These are phyloP conservation scores for Myriosclerotinia curreyana DNA, from an alignment of 2,329 filamentous ascomycete species.

Conservation along the genomic window DNA sequence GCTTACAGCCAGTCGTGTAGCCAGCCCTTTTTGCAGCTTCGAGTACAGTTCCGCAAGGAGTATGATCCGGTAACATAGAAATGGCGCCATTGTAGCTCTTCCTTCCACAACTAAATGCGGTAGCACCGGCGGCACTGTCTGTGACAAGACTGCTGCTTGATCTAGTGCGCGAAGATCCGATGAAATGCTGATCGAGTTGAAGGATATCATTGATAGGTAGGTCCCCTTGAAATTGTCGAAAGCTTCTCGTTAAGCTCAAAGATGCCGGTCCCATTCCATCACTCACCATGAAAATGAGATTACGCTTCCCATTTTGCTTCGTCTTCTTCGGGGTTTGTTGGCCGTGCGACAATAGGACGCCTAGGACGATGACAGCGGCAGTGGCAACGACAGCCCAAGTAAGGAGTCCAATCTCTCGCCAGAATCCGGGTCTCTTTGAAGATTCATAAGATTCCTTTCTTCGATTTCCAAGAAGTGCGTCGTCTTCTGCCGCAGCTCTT, in stretches of 20 bases:
- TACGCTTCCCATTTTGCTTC: conserved; percentile 66
- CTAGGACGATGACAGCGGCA: conserved; percentile 71
- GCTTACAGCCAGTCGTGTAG: conserved; percentile 70
- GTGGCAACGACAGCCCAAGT: conserved; percentile 81
- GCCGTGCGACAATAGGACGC: conserved; percentile 73
- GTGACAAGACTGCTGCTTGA: conserved; percentile 84
- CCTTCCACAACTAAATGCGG: conserved; percentile 85
- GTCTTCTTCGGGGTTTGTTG: conserved; percentile 35
- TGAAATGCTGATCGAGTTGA: conserved; percentile 80
- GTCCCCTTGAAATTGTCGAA: conserved; percentile 70
- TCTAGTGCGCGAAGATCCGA: conserved; percentile 84
- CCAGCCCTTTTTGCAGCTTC: conserved; percentile 91
- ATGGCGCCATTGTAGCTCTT: conserved; percentile 99
- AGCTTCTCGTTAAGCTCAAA: conserved; percentile 80
- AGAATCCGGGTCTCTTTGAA: conserved; percentile 51
- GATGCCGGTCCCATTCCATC: conserved; percentile 98
- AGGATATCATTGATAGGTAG: conserved; percentile 75
- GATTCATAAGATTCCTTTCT: conserved; percentile 30
- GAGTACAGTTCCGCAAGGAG: conserved; percentile 85
- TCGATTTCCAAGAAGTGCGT: conserved; percentile 39
- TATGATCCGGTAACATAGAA: conserved; percentile 77
- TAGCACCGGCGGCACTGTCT: conserved; percentile 94
- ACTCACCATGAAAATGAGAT: conserved; percentile 98
- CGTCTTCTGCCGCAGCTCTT: conserved; percentile 48
- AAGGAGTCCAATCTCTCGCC: conserved; percentile 75